A percentile compares a stretch with the other conserved stretches of the same genome.
These are phyloP conservation scores for Tephrocybe rancida DNA, from an alignment of 768 basidiomycete genomes.

Conservation along the genomic window DNA sequence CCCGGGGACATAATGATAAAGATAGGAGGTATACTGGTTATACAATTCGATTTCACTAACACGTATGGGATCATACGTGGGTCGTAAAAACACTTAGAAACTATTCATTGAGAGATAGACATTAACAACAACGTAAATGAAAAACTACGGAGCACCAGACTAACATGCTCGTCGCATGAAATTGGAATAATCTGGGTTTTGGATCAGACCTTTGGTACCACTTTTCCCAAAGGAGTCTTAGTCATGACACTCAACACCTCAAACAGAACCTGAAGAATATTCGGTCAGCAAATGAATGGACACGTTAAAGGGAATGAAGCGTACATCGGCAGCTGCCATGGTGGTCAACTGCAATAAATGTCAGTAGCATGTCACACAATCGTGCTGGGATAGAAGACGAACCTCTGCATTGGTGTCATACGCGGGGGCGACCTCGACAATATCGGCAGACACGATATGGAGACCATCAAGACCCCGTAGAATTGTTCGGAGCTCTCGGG, in stretches of 20 bases:
- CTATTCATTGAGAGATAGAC: no score
- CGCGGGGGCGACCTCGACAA: slow-evolving; percentile 85
- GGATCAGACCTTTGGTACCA: neutral
- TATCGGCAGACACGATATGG: slow-evolving; percentile 77
- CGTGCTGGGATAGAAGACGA: slow-evolving; percentile 23
- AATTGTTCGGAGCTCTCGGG: slow-evolving; percentile 78
- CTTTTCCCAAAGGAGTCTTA: slow-evolving; percentile 74
- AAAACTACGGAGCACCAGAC: no score
- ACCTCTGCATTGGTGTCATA: slow-evolving; percentile 59
- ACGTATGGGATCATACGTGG: no score
- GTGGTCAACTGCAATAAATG: slow-evolving; percentile 18
- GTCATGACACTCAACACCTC: slow-evolving; percentile 81
- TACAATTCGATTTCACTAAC: no score
- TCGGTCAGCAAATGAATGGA: neutral
- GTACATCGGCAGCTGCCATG: slow-evolving; percentile 44
- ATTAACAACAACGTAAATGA: no score
- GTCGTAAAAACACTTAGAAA: no score
- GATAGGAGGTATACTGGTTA: no score
- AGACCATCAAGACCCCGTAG: slow-evolving; percentile 76
- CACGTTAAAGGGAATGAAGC: slow-evolving; percentile 7
- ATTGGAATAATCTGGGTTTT: no score
- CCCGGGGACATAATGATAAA: no score
- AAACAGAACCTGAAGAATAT: slow-evolving; percentile 56
- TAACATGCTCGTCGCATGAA: no score
- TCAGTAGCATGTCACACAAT: slow-evolving; percentile 7